Evolutionary conservation across 2,329 filamentous ascomycete species (phyloP).

Genomic region (Lasiodiplodia citricola): DNA sequence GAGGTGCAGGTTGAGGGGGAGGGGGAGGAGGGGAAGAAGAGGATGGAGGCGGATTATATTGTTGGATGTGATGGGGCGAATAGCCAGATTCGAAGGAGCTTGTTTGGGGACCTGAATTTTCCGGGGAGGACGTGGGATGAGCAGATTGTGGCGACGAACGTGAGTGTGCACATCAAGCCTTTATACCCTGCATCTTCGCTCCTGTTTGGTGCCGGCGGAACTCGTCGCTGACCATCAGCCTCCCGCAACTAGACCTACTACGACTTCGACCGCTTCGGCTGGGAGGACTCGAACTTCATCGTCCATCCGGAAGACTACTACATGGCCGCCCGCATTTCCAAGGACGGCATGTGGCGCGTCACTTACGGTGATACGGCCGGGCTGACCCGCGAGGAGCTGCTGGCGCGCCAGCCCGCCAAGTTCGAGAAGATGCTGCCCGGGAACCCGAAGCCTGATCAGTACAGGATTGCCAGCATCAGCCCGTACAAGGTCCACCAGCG

Average conservation of each 20-base stretch:
- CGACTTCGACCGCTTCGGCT: conserved; percentile 60
- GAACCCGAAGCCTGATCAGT: conserved; percentile 60
- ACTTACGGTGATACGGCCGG: conserved; percentile 63
- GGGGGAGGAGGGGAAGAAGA: conserved; percentile 9
- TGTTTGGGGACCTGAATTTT: conserved; percentile 42
- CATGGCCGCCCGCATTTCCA: conserved; percentile 63
- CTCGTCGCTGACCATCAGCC: too few species aligned
- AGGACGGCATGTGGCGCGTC: conserved; percentile 63
- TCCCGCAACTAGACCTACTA: conserved; percentile 57
- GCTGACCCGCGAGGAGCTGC: conserved; percentile 57
- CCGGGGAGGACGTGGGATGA: conserved; percentile 64
- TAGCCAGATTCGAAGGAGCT: conserved; percentile 57
- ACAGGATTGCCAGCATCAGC: conserved; percentile 59
- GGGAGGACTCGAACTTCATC: conserved; percentile 61
- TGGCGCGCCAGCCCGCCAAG: conserved; percentile 56
- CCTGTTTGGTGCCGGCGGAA: not conserved
- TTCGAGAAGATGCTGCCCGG: conserved; percentile 63
- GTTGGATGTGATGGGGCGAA: conserved; percentile 73
- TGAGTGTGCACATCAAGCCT: too few species aligned
- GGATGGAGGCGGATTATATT: conserved; percentile 52
- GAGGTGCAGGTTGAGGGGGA: conserved; percentile 20
- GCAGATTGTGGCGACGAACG: conserved; percentile 58
- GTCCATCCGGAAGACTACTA: conserved; percentile 63
- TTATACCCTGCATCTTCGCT: conserved; percentile 21
- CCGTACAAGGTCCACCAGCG: conserved; percentile 65